Percentiles rank a stretch among this genome's conserved stretches.
These are phyloP conservation scores for Hirsutella rhossiliensis DNA, from an alignment of 2,329 filamentous ascomycete genomes.

Conservation along the genomic window DNA sequence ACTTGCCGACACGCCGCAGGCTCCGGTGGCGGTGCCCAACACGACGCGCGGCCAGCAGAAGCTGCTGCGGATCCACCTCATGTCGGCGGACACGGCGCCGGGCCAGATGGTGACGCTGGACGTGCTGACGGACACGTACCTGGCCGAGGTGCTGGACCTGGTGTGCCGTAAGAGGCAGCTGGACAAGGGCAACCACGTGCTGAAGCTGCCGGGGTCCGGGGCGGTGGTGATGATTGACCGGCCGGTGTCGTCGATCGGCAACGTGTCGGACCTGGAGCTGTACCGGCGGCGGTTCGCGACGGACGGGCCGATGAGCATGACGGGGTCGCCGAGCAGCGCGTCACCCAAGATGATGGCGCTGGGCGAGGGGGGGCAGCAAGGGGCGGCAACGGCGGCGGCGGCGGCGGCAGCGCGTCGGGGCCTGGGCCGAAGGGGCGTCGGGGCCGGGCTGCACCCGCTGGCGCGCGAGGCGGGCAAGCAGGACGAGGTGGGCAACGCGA, in stretches of 20 bases:
- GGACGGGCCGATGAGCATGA: conserved; percentile 57
- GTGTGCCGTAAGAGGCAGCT: conserved; percentile 67
- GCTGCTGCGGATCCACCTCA: conserved; percentile 59
- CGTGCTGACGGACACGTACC: conserved; percentile 72
- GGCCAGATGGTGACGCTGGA: conserved; percentile 64
- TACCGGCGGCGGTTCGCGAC: conserved; percentile 63
- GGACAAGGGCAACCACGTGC: conserved; percentile 67
- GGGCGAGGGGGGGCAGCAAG: conserved; percentile 28
- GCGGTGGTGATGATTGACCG: conserved; percentile 67
- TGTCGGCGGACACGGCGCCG: conserved; percentile 55
- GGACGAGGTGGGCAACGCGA: conserved; percentile 43
- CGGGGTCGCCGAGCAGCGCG: conserved; percentile 54
- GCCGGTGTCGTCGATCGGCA: conserved; percentile 67
- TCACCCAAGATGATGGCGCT: conserved; percentile 53
- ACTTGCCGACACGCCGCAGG: conserved; percentile 44
- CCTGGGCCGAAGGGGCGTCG: conserved; percentile 34
- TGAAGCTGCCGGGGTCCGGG: conserved; percentile 64
- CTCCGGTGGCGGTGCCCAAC: conserved; percentile 28
- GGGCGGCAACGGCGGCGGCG: too few species aligned
- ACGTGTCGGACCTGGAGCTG: conserved; percentile 63
- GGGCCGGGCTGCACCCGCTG: conserved; percentile 52
- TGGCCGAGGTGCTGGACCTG: conserved; percentile 69
- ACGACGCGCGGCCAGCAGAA: conserved; percentile 52
- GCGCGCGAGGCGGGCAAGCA: conserved; percentile 50
- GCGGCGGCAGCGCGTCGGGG: conserved; percentile 29